Evolutionary conservation across 2,329 filamentous ascomycete genomes (phyloP), one percentile per base, ranked within the genome.

Genomic region (Penicillium occitanis): DNA sequence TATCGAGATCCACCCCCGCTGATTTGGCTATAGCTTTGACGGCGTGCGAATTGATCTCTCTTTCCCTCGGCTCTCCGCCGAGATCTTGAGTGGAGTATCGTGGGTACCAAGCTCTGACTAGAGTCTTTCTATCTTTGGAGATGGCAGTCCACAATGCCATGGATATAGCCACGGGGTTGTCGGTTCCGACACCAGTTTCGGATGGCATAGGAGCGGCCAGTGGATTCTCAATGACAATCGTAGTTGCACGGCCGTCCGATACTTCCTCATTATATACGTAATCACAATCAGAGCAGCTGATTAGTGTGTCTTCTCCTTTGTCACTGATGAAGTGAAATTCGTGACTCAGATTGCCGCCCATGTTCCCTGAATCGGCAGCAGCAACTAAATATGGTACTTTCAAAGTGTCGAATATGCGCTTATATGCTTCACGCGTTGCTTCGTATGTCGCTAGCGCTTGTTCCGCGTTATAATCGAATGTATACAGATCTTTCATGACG

Each of bases 401-500:
- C 40, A 99, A 82, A 66, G 96, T 91, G 53, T 91, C 81, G 72
- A 99, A 96, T 61, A 99, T 86, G 19, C 84, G 84, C 13, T 82
- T 83, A 75, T 99, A 99, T 1, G 90, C 90, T 44, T 78, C 76
- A 60, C 90, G 87, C 2, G 97, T 92, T 50, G 88, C 80, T 6
- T 87, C 79, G 71, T 99, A 99, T 0, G 94, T 97, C 60, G 86
- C 79, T n/a, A 93, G 81, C 1, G 94, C 94, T n/a, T 86, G 81
- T 30, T 86, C 79, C 0, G 83, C 76, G 3, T 85, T 89, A 42
- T 84, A 80, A 74, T 99, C 95, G 74, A 99, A 99, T 0, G 93
- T 97, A 76, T 99, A 99, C 0, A 99, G 85, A 77, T 99, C 95
- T 78, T 99, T 99, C 95, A 99, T 99, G 71, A 92, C 80, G 73